Conservation (phyloP, 73 alveolate genomes). For the Tetrahymena malaccensis region DNA sequence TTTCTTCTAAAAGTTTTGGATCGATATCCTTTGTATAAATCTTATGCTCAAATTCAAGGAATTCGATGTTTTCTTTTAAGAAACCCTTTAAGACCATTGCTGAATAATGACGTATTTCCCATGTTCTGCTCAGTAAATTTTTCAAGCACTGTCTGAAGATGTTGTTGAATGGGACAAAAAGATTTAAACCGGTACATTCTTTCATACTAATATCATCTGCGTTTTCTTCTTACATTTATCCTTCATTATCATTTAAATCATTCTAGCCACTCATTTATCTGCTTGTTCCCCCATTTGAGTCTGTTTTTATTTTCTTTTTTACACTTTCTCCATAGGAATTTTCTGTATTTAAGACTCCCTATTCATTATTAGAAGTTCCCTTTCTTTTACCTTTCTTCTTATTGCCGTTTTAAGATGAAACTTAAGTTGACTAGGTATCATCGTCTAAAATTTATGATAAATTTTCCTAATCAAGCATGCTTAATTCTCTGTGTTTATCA, state of each 20-base stretch:
- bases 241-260: not conserved
- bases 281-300: not conserved
- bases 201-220: not conserved
- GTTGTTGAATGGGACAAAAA: not conserved
- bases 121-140: not conserved
- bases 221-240: not conserved
- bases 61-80: not conserved
- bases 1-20: not conserved
- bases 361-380: not conserved
- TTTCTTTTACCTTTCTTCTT: not conserved
- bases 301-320: not conserved
- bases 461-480: not conserved
- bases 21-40: not conserved
- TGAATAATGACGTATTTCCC: not conserved
- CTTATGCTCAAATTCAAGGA: not conserved
- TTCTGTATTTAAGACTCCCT: not conserved
- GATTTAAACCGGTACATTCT: not conserved
- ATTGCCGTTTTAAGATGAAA: not conserved
- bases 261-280: not conserved
- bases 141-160: not conserved
- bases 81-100: not conserved
- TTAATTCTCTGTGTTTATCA: not conserved
- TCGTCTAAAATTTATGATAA: not conserved
- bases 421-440: not conserved
- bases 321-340: not conserved